These are phyloP conservation scores for Homolaphlyctis polyrhiza DNA, from an alignment of 371 early-diverging fungal genomes.

Conservation along the genomic window DNA sequence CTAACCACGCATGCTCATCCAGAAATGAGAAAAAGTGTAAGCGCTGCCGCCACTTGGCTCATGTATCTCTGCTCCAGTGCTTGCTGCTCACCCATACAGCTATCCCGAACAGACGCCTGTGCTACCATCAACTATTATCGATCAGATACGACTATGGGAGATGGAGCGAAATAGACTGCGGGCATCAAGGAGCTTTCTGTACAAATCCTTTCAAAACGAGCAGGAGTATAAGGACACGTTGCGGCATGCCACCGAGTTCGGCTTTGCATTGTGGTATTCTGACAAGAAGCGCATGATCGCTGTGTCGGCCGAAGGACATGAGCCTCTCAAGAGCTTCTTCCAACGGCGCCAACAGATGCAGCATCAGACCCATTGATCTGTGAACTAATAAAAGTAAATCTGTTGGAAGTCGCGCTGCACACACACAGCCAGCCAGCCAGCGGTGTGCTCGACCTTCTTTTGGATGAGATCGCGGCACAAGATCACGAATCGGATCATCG, in stretches of 20 bases:
- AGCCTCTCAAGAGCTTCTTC: constrained; percentile 17
- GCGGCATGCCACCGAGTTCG: constrained; percentile 72
- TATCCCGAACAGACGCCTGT: constrained; percentile 51
- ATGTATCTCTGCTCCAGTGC: background rate
- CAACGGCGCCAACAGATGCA: background rate
- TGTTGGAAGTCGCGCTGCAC: too few species aligned
- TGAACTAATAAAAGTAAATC: background rate
- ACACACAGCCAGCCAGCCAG: too few species aligned
- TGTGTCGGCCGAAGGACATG: constrained; percentile 31
- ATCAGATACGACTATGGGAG: constrained; percentile 98
- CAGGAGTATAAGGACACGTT: constrained; percentile 72
- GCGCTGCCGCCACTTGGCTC: background rate
- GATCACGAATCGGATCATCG: too few species aligned
- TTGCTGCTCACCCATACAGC: background rate
- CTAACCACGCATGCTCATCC: constrained; percentile 88
- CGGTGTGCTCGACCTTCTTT: too few species aligned
- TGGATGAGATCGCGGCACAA: too few species aligned
- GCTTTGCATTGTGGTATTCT: constrained; percentile 66
- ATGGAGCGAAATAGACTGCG: constrained; percentile 86
- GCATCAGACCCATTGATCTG: background rate
- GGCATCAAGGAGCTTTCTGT: constrained; percentile 54
- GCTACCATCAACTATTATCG: constrained; percentile 90
- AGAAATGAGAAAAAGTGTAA: constrained; percentile 74
- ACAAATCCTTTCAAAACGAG: constrained; percentile 72
- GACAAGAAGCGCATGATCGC: constrained; percentile 25